These are phyloP conservation scores for Knufia petricola DNA, from an alignment of 2,329 filamentous ascomycete species.

Conservation along the genomic window DNA sequence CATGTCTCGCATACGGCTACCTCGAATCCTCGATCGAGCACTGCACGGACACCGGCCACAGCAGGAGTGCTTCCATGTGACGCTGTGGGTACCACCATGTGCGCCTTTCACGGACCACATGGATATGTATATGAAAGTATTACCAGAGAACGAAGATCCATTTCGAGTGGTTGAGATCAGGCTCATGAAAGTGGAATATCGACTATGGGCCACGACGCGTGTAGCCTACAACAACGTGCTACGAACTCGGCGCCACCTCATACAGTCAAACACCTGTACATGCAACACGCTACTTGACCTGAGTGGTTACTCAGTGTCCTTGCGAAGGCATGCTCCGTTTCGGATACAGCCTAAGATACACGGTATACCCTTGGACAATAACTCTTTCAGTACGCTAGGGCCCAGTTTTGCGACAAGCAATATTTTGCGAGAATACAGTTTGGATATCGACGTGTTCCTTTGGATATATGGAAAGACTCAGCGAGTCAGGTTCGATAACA, in stretches of 20 bases:
- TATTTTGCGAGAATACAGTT: constrained; percentile 8
- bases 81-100: constrained; percentile 1
- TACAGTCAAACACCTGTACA: neutral
- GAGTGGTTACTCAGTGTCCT: constrained; percentile 1
- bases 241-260: neutral
- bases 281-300: neutral
- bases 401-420: constrained; percentile 6
- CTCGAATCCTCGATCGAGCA: neutral
- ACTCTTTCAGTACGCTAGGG: constrained; percentile 2
- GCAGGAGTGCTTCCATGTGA: constrained; percentile 5
- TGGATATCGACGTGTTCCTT: constrained; percentile 7
- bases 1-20: neutral
- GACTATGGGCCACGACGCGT: constrained; percentile 4
- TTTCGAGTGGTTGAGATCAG: neutral
- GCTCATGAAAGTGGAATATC: constrained; percentile 7
- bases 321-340: constrained; percentile 7
- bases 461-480: neutral
- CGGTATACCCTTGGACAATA: constrained; percentile 5
- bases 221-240: neutral
- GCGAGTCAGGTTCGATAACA: constrained; percentile 7
- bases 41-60: neutral
- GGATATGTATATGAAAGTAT: constrained; percentile 5
- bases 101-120: constrained; percentile 7
- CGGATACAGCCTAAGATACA: constrained; percentile 6
- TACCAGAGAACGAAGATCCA: neutral